Evolutionary conservation across 1,139 yeast genomes (phyloP), one percentile per base, ranked within the genome.

Genomic region (Protomyces inundatus): DNA sequence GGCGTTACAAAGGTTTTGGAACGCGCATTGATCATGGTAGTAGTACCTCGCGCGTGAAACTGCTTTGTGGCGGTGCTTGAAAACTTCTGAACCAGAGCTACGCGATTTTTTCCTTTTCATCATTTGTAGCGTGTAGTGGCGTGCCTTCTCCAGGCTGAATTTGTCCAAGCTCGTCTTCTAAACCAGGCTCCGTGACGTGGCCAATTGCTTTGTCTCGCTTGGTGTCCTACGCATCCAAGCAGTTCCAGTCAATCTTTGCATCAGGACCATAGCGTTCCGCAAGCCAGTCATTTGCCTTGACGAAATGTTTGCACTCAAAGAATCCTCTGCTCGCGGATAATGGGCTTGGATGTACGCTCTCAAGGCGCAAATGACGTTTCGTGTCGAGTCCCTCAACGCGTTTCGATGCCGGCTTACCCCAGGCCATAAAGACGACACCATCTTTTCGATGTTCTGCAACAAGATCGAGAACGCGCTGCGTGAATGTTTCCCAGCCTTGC

Each of bases 361-460:
- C 81, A 54, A 93, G 76, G 0, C 89, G 83, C 33, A 72, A 68
- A 64, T 81, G 78, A 32, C 60, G 46, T n/a, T 50, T 40, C 14
- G 45, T 80, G 12, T 68, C 72, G 60, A 74, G 72, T 66, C 77
- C 77, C 54, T 79, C 80, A 0, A 90, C 81, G 46, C 95, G 77
- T 67, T 84, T 86, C 62, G 86, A 90, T 0, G 98, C 98, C 1
- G 97, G 97, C 6, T 83, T 77, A 0, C 99, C 99, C 99, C 99
- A 95, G 0, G 96, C 88, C 78, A 93, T 77, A 37, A 93, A 81
- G 3, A 87, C 95, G 51, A 90, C 80, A 4, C 91, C 91, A 1
- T 73, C 70, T 0, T 74, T 69, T 39, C 77, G 72, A 39, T 73
- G 67, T 64, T 77, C 73, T 16, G 83, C 75, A 33, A 85, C 78